Conservation (phyloP, 108 stramenopile genomes). For the Thalassiosira profunda region DNA sequence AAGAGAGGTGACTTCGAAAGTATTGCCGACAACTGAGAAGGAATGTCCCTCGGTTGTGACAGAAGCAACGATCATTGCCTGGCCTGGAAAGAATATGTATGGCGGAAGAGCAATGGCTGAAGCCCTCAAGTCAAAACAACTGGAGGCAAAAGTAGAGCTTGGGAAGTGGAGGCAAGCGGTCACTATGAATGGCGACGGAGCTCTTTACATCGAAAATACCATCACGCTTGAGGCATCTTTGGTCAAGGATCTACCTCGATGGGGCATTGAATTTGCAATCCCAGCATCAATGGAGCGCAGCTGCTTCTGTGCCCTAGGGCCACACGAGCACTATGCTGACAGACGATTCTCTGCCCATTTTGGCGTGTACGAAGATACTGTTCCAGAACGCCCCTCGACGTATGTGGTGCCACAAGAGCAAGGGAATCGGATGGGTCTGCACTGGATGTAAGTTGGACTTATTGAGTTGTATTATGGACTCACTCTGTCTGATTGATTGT, state of each 20-base stretch:
- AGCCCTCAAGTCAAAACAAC: background rate
- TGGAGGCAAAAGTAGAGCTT: background rate
- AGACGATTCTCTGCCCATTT: constrained; percentile 32
- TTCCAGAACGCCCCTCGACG: constrained; percentile 5
- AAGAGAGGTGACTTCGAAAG: background rate
- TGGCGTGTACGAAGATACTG: constrained; percentile 20
- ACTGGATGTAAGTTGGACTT: constrained; percentile 29
- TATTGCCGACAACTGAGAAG: background rate
- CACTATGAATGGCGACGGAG: constrained; percentile 25
- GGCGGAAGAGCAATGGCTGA: constrained; percentile 32
- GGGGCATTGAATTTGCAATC: constrained; percentile 61
- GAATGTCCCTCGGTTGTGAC: constrained; percentile 5
- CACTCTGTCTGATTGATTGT: background rate
- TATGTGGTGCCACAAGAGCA: constrained; percentile 51
- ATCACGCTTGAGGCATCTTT: constrained; percentile 46
- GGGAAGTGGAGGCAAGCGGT: constrained; percentile 29
- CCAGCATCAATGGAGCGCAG: constrained; percentile 40
- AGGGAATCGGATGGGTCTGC: constrained; percentile 23
- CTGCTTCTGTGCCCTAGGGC: constrained; percentile 71
- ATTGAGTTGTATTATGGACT: background rate
- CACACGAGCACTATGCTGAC: constrained; percentile 80
- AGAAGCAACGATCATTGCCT: constrained; percentile 22
- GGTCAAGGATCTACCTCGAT: constrained; percentile 55
- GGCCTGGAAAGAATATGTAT: constrained; percentile 14
- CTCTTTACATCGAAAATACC: constrained; percentile 57